Evolutionary conservation across 2,329 filamentous ascomycete genomes (phyloP).

Genomic region (Ceratocystis variospora): DNA sequence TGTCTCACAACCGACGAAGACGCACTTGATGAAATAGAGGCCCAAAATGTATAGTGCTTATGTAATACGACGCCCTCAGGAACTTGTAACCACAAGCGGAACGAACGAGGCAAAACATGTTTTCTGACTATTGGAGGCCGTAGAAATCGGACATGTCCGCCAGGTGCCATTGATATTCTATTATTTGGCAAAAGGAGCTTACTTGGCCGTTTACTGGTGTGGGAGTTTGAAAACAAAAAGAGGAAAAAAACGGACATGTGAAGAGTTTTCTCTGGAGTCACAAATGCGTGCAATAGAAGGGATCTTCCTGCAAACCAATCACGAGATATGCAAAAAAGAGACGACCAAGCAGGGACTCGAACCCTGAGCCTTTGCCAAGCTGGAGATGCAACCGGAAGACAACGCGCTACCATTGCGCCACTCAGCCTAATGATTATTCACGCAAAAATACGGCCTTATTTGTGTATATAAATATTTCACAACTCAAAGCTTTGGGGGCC

Average conservation of each 20-base stretch:
- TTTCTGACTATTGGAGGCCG: background rate
- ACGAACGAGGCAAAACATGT: background rate
- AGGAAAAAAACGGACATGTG: background rate
- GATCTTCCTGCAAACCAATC: background rate
- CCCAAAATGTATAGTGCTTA: background rate
- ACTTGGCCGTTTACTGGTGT: background rate
- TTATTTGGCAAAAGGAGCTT: background rate
- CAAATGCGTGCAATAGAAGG: background rate
- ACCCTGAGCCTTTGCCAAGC: slow-evolving; percentile 20
- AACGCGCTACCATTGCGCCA: slow-evolving; percentile 19
- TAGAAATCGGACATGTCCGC: background rate
- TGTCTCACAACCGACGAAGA: too few species aligned
- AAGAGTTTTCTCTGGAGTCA: background rate
- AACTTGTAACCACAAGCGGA: background rate
- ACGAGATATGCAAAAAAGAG: background rate
- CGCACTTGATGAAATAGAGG: too few species aligned
- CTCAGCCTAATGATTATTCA: slow-evolving; percentile 7
- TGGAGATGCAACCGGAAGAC: slow-evolving; percentile 18
- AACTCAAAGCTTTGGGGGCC: too few species aligned
- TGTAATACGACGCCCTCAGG: background rate
- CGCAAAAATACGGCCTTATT: too few species aligned
- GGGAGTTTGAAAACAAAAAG: background rate
- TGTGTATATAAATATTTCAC: too few species aligned
- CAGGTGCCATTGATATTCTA: background rate
- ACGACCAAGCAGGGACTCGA: slow-evolving; percentile 19